Evolutionary conservation across 495 filamentous ascomycete genomes (phyloP).

Genomic region (Aspergillus nidulans): DNA sequence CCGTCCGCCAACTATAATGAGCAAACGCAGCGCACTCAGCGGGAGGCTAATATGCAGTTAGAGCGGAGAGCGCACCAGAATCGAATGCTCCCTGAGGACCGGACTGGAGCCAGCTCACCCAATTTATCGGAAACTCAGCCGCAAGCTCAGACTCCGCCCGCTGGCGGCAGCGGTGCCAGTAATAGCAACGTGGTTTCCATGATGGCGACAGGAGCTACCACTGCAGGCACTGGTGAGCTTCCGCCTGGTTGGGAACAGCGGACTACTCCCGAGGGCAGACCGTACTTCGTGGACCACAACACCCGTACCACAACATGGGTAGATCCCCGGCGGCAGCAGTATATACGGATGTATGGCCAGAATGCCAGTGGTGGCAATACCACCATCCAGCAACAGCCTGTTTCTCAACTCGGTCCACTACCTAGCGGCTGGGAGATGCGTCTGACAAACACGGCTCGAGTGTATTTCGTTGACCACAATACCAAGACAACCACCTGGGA

Average conservation of each 20-base stretch:
- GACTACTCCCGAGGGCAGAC: conserved; percentile 86
- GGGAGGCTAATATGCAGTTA: conserved; percentile 82
- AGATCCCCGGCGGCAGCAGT: conserved; percentile 96
- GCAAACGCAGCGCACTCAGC: conserved; percentile 68
- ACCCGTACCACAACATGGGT: conserved; percentile 99
- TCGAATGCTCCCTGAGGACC: conserved; percentile 91
- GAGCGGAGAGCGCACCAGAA: conserved; percentile 93
- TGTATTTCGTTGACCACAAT: conserved; percentile 99
- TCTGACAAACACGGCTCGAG: conserved; percentile 92
- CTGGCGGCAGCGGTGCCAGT: conserved; percentile 34
- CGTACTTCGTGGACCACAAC: conserved; percentile 99
- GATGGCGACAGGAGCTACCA: conserved; percentile 93
- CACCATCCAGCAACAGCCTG: conserved; percentile 94
- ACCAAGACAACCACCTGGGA: conserved; percentile 99
- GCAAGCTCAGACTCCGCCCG: conserved; percentile 45
- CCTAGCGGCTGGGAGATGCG: conserved; percentile 99
- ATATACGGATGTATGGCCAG: conserved; percentile 94
- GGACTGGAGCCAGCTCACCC: conserved; percentile 90
- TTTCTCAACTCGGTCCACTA: conserved; percentile 93
- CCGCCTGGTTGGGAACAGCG: conserved; percentile 95
- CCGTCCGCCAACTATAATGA: conserved; percentile 79
- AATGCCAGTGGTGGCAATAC: conserved; percentile 67
- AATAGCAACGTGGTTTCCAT: conserved; percentile 63
- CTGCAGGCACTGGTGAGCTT: conserved; percentile 89
- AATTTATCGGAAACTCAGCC: conserved; percentile 64